Evolutionary conservation across 1,139 yeast genomes (phyloP).

Genomic region (Magnusiomyces sp.): DNA sequence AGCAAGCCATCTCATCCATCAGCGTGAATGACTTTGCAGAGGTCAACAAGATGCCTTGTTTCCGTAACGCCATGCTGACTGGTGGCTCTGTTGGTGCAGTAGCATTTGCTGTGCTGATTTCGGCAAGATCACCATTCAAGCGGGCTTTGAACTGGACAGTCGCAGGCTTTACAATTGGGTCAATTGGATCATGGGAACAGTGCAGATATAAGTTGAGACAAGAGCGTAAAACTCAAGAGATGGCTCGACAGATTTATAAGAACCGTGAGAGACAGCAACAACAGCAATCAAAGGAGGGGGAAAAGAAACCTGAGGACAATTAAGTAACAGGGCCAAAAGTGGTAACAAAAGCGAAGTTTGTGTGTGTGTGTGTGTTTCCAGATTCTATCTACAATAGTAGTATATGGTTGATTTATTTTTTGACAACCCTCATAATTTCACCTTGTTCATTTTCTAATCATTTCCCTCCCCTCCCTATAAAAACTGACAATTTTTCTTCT

Average conservation of each 20-base stretch:
- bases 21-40: conserved; percentile 47
- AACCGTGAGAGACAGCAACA: background rate
- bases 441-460: background rate
- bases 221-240: conserved; percentile 49
- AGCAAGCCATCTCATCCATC: conserved; percentile 22
- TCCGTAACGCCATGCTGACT: conserved; percentile 78
- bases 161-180: conserved; percentile 72
- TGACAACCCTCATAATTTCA: background rate
- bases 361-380: background rate
- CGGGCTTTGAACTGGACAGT: conserved; percentile 75
- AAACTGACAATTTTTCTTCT: background rate
- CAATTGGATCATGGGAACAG: conserved; percentile 87
- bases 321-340: no score
- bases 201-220: conserved; percentile 66
- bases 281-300: no score
- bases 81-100: conserved; percentile 85
- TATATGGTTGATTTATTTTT: background rate
- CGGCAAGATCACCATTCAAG: conserved; percentile 52
- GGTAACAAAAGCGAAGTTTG: background rate
- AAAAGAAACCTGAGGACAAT: no score
- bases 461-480: background rate
- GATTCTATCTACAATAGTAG: background rate
- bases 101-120: conserved; percentile 55
- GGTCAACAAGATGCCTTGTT: conserved; percentile 70
- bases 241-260: conserved; percentile 17